Conservation (phyloP, 768 basidiomycete species). For the Botryobasidium botryosum region DNA sequence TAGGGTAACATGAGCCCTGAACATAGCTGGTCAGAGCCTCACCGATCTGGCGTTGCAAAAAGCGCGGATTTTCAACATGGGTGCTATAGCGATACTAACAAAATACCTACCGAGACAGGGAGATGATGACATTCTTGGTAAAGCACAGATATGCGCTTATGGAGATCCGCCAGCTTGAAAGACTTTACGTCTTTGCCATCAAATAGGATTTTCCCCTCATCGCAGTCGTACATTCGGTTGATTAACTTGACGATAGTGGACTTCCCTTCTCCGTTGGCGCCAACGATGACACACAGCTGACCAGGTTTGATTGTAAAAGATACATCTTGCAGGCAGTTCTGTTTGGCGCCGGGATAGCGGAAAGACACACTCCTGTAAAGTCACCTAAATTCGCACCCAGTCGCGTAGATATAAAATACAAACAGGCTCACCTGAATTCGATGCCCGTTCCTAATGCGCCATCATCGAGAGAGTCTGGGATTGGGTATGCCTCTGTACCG, state of each 20-base stretch:
- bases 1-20: too few species aligned
- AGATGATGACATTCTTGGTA: conserved; percentile 25
- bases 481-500: conserved; percentile 4
- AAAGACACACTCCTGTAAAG: conserved; percentile 32
- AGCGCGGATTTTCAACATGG: background rate
- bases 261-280: conserved; percentile 32
- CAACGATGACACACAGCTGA: conserved; percentile 38
- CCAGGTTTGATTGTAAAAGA: conserved; percentile 27
- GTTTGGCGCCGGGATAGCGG: conserved; percentile 25
- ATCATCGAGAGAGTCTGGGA: background rate
- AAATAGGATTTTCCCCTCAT: conserved; percentile 21
- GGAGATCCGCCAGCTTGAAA: conserved; percentile 21
- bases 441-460: background rate
- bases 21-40: background rate
- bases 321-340: conserved; percentile 21
- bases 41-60: too few species aligned
- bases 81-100: too few species aligned
- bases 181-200: conserved; percentile 23
- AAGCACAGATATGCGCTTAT: conserved; percentile 26
- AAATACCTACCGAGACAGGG: conserved; percentile 20
- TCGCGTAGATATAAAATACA: background rate
- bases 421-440: background rate
- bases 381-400: background rate
- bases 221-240: conserved; percentile 15
- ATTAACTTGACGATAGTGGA: conserved; percentile 22